These are phyloP conservation scores for Scutellaria barbata DNA, from an alignment of 257 asterid species.

Conservation along the genomic window DNA sequence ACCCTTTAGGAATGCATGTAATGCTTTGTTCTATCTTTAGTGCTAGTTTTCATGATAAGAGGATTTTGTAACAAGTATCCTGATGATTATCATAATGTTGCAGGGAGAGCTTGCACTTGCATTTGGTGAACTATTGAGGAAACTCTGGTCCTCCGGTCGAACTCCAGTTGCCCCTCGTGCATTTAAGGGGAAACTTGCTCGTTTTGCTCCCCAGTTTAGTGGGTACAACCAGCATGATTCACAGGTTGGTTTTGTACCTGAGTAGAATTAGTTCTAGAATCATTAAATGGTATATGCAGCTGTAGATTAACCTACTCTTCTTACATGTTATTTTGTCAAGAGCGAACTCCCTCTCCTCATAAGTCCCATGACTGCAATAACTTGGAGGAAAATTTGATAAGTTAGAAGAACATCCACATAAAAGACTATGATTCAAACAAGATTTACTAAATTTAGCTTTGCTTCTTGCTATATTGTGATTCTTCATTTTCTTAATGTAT, in stretches of 20 bases:
- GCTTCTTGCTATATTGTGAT: conserved; percentile 1
- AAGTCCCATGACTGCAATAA: not conserved
- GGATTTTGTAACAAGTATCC: conserved; percentile 27
- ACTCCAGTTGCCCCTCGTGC: conserved; percentile 86
- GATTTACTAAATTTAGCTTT: conserved; percentile 5
- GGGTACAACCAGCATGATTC: conserved; percentile 99
- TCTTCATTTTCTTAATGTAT: conserved; percentile 8
- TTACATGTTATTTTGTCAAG: not conserved
- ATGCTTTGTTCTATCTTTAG: conserved; percentile 38
- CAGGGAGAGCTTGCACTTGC: conserved; percentile 99
- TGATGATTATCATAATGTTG: conserved; percentile 43
- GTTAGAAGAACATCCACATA: not conserved
- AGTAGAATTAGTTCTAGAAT: not conserved
- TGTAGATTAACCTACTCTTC: conserved; percentile 9
- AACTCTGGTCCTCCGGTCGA: conserved; percentile 94
- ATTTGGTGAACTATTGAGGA: conserved; percentile 91
- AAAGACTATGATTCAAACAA: conserved; percentile 3
- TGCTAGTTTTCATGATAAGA: conserved; percentile 24
- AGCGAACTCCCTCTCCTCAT: not conserved
- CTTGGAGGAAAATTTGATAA: not conserved
- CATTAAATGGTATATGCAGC: conserved; percentile 12
- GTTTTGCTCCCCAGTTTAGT: conserved; percentile 98
- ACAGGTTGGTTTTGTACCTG: conserved; percentile 59
- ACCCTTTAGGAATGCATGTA: conserved; percentile 96
- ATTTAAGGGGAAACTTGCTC: conserved; percentile 89